Evolutionary conservation across 768 basidiomycete genomes (phyloP).

Genomic region (Agaricus sinodeliciosus): DNA sequence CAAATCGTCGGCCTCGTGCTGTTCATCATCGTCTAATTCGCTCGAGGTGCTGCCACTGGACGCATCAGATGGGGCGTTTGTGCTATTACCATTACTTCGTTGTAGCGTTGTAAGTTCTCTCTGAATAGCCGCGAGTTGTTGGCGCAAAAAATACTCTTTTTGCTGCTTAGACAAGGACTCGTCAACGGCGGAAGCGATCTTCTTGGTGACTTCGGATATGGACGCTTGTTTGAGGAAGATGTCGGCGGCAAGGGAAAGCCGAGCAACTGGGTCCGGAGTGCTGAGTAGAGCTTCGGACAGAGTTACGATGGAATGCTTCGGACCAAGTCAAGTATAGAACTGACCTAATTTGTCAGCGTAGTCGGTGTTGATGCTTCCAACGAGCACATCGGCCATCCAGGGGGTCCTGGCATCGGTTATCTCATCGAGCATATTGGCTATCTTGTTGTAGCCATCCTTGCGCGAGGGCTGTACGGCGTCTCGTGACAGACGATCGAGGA

Average conservation of each 20-base stretch:
- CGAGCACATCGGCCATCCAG: constrained; percentile 75
- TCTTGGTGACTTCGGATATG: constrained; percentile 75
- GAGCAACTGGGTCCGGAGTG: constrained; percentile 51
- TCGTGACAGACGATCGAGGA: constrained; percentile 59
- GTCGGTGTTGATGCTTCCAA: constrained; percentile 57
- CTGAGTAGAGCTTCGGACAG: constrained; percentile 47
- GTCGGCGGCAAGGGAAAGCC: constrained; percentile 60
- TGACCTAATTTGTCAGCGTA: constrained; percentile 68
- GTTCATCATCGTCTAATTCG: constrained; percentile 72
- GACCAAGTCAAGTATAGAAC: constrained; percentile 16
- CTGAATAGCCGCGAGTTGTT: constrained; percentile 76
- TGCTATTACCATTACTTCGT: constrained; percentile 19
- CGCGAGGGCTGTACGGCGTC: constrained; percentile 42
- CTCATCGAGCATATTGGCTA: constrained; percentile 69
- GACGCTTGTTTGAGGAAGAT: constrained; percentile 71
- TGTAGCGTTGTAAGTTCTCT: constrained; percentile 61
- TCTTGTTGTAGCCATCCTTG: constrained; percentile 63
- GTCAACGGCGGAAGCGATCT: constrained; percentile 74
- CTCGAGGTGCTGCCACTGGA: constrained; percentile 25
- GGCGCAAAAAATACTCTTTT: constrained; percentile 81
- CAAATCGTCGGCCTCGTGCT: constrained; percentile 76
- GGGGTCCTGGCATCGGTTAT: constrained; percentile 53
- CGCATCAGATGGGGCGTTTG: constrained; percentile 9
- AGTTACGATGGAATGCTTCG: neutral
- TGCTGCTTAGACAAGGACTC: constrained; percentile 85